Percentiles rank a stretch among this genome's conserved stretches.
Evolutionary conservation across 2,329 filamentous ascomycete genomes (phyloP).

Genomic region (Microcyclospora tardicrescens): DNA sequence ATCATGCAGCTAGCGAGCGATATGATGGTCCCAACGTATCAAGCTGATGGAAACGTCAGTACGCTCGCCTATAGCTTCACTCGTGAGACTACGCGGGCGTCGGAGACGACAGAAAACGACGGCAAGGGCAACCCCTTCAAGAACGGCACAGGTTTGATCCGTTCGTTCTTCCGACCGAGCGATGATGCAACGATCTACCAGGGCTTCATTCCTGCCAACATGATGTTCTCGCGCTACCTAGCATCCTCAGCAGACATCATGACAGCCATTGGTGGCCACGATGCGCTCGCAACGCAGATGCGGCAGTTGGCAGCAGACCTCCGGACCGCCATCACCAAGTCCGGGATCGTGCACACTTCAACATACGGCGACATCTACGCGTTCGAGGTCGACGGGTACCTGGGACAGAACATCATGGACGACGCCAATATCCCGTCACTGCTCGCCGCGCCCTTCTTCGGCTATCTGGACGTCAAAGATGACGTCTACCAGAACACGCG

Average conservation of each 20-base stretch:
- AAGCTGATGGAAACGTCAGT: conserved; percentile 31
- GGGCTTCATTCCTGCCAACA: conserved; percentile 40
- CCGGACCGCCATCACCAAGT: conserved; percentile 30
- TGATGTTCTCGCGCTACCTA: conserved; percentile 62
- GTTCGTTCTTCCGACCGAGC: conserved; percentile 37
- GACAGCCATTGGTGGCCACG: conserved; percentile 34
- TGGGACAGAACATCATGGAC: conserved; percentile 48
- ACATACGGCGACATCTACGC: conserved; percentile 32
- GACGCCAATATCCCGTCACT: conserved; percentile 59
- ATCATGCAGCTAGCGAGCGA: conserved; percentile 33
- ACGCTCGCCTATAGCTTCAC: conserved; percentile 34
- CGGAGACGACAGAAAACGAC: conserved; percentile 41
- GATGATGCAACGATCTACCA: conserved; percentile 40
- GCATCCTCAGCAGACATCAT: conserved; percentile 41
- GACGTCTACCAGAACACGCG: conserved; percentile 35
- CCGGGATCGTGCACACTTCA: conserved; percentile 29
- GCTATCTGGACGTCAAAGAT: conserved; percentile 36
- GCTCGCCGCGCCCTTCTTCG: conserved; percentile 51
- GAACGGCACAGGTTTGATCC: conserved; percentile 35
- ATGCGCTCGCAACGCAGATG: conserved; percentile 43
- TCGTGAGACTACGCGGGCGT: conserved; percentile 30
- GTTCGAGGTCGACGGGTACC: conserved; percentile 37
- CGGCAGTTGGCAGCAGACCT: conserved; percentile 38
- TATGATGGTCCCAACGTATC: conserved; percentile 37
- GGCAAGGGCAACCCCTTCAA: conserved; percentile 38